Percentiles rank a stretch among this genome's conserved stretches.
phyloP scores from a whole-genome alignment of 495 filamentous ascomycete species.

The Neurospora africana region DNA sequence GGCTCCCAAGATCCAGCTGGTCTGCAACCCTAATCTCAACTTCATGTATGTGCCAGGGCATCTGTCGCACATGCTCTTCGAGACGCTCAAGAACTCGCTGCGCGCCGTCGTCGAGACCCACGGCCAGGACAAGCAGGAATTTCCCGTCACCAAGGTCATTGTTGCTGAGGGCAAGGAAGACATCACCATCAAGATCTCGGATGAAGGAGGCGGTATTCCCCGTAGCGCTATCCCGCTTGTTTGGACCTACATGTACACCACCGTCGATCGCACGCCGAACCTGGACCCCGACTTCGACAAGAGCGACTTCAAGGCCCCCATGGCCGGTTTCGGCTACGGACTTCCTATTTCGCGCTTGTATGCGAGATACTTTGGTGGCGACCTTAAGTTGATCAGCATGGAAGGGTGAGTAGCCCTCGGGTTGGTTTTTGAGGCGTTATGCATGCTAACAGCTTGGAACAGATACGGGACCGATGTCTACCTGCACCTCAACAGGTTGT shows the following conservation, averaged over 20 bases:
- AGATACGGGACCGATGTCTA: conserved; percentile 99
- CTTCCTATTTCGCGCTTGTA: conserved; percentile 88
- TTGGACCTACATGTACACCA: conserved; percentile 99
- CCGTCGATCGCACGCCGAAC: conserved; percentile 87
- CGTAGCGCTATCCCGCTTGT: conserved; percentile 86
- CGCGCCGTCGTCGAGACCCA: conserved; percentile 94
- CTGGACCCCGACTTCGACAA: conserved; percentile 97
- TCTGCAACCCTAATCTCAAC: conserved; percentile 83
- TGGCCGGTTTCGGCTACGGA: conserved; percentile 97
- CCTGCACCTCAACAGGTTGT: conserved; percentile 90
- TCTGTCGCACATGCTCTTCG: conserved; percentile 97
- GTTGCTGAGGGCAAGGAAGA: conserved; percentile 96
- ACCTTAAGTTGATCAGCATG: conserved; percentile 97
- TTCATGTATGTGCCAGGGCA: conserved; percentile 99
- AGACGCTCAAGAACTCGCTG: conserved; percentile 96
- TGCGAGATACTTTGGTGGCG: conserved; percentile 93
- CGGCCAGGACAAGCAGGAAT: conserved; percentile 88
- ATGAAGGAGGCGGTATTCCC: conserved; percentile 93
- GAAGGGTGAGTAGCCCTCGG: conserved; percentile 68
- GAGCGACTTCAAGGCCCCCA: conserved; percentile 97
- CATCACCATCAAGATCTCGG: conserved; percentile 94
- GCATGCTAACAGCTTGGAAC: neutral
- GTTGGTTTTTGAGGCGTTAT: neutral
- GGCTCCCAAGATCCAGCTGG: conserved; percentile 89
- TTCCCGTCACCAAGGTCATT: conserved; percentile 92